Conservation (phyloP, 2,329 filamentous ascomycete species). For the Talaromyces sp. region DNA sequence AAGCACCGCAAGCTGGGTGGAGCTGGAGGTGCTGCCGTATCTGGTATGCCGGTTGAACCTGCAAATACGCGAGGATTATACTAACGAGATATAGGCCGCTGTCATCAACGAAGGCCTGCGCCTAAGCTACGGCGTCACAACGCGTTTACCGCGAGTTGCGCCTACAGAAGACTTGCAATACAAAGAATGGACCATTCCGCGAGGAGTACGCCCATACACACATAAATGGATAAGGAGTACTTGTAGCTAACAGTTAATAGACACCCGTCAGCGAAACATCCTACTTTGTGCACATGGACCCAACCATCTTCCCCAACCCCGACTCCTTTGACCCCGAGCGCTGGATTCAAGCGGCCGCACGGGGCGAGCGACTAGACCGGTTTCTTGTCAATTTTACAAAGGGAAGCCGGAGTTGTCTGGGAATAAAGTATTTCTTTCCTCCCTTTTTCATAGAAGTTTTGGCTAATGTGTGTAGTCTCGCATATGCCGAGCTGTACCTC, state of each 20-base stretch:
- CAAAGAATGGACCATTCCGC: conserved; percentile 27
- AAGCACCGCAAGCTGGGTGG: conserved; percentile 19
- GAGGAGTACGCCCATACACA: conserved; percentile 7
- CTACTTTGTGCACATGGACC: conserved; percentile 30
- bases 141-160: conserved; percentile 26
- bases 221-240: background rate
- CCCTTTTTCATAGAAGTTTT: conserved; percentile 8
- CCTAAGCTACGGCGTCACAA: conserved; percentile 24
- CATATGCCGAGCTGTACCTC: conserved; percentile 29
- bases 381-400: conserved; percentile 36
- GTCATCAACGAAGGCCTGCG: conserved; percentile 32
- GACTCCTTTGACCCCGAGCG: conserved; percentile 32
- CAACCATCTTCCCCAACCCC: conserved; percentile 32
- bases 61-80: conserved; percentile 10
- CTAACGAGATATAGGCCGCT: conserved; percentile 14
- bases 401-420: conserved; percentile 43
- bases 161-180: conserved; percentile 22
- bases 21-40: conserved; percentile 38
- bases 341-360: conserved; percentile 29
- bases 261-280: conserved; percentile 35
- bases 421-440: conserved; percentile 30
- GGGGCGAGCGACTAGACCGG: conserved; percentile 27
- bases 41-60: conserved; percentile 13
- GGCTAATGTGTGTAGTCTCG: conserved; percentile 19
- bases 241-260: conserved; percentile 8